These are phyloP conservation scores for Candida tunisiensis DNA, from an alignment of 1,139 yeast genomes.

Conservation along the genomic window DNA sequence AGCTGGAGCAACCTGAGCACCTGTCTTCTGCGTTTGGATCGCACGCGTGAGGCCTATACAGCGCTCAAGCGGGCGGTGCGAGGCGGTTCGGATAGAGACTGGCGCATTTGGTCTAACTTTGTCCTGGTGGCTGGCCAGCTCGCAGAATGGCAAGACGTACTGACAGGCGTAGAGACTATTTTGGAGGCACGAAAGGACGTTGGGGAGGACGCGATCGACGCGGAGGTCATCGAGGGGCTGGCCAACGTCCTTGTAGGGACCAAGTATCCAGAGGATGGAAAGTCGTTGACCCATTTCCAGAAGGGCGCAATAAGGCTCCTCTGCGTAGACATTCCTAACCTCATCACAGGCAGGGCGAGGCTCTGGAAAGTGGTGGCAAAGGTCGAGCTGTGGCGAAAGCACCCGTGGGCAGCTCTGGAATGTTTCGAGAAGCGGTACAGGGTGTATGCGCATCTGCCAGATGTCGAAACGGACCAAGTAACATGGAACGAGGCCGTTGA, in stretches of 20 bases:
- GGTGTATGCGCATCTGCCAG: conserved; percentile 45
- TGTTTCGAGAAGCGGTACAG: conserved; percentile 81
- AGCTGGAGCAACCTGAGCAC: conserved; percentile 95
- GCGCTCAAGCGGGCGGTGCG: conserved; percentile 69
- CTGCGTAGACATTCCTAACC: conserved; percentile 45
- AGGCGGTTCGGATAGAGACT: conserved; percentile 55
- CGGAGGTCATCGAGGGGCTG: conserved; percentile 60
- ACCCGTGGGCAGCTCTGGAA: conserved; percentile 79
- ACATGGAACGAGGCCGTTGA: conserved; percentile 75
- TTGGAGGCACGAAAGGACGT: conserved; percentile 35
- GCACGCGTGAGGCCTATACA: conserved; percentile 60
- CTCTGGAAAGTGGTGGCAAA: conserved; percentile 74
- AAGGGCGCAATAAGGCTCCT: conserved; percentile 51
- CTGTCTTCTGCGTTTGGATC: conserved; percentile 48
- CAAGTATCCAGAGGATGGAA: conserved; percentile 19
- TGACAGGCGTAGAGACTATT: conserved; percentile 51
- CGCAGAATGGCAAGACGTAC: conserved; percentile 75
- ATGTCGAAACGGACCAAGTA: conserved; percentile 40
- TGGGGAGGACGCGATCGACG: conserved; percentile 56
- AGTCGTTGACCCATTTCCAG: conserved; percentile 26
- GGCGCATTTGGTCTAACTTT: conserved; percentile 89
- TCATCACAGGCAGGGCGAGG: conserved; percentile 54
- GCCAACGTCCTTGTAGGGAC: conserved; percentile 44
- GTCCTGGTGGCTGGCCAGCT: conserved; percentile 67
- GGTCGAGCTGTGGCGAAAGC: conserved; percentile 74